Conservation (phyloP, 2,329 filamentous ascomycete species). For the Ophiostoma tasmaniense region DNA sequence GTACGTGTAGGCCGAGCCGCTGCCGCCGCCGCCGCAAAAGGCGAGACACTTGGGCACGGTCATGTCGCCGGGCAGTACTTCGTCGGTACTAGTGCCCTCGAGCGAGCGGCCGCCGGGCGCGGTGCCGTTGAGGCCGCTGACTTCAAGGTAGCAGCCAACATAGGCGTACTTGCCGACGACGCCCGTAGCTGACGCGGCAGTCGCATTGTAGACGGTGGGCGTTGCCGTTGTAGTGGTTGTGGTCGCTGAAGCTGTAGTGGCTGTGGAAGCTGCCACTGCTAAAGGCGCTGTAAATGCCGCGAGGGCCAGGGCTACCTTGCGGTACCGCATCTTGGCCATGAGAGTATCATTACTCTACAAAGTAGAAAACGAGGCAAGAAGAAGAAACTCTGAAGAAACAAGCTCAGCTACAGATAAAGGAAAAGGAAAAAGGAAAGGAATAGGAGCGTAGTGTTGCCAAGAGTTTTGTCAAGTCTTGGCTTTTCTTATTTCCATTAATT, state of each 20-base stretch:
- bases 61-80: constrained; percentile 38
- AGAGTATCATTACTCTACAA: neutral
- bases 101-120: constrained; percentile 37
- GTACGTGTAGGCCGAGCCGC: constrained; percentile 35
- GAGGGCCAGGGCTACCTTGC: neutral
- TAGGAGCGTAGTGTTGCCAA: constrained; percentile 4
- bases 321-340: constrained; percentile 10
- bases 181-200: constrained; percentile 27
- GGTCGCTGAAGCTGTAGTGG: neutral
- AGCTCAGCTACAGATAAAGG: neutral
- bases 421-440: neutral
- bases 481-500: neutral
- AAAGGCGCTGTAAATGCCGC: neutral
- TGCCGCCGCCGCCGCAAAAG: constrained; percentile 35
- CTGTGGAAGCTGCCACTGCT: neutral
- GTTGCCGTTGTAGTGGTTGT: constrained; percentile 6
- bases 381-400: neutral
- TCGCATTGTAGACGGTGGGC: constrained; percentile 29
- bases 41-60: constrained; percentile 43
- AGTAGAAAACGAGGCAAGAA: neutral
- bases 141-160: constrained; percentile 53
- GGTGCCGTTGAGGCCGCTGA: constrained; percentile 36
- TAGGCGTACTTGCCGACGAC: constrained; percentile 43
- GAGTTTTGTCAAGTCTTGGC: constrained; percentile 4
- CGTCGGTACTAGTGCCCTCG: constrained; percentile 31